Conservation (phyloP, 257 asterid genomes). For the Nicotiana benthamiana region DNA sequence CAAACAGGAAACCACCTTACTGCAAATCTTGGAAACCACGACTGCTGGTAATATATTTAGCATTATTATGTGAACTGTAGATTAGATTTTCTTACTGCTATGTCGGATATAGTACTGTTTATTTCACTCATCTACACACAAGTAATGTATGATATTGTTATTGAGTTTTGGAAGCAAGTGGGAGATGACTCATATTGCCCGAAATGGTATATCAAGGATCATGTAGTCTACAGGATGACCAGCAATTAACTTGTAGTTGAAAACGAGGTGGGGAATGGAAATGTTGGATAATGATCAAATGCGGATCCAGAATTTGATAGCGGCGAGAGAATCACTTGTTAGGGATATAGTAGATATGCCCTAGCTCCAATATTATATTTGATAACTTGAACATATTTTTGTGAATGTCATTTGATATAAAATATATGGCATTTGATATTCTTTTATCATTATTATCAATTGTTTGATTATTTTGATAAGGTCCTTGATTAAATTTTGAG, state of each 20-base stretch:
- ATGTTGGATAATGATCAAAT: background rate
- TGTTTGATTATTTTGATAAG: too few relatives aligned
- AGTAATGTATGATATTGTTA: background rate
- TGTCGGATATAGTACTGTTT: background rate
- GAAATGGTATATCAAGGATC: background rate
- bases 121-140: background rate
- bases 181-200: background rate
- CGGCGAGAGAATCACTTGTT: accelerated
- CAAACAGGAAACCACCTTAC: background rate
- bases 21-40: background rate
- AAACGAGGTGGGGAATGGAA: background rate
- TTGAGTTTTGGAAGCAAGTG: background rate
- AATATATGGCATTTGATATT: too few relatives aligned
- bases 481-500: too few relatives aligned
- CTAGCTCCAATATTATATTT: too few relatives aligned
- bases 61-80: background rate
- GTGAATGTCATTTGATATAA: too few relatives aligned
- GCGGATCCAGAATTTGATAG: too few relatives aligned
- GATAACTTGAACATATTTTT: too few relatives aligned
- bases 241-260: background rate
- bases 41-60: background rate
- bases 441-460: too few relatives aligned
- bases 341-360: too few relatives aligned
- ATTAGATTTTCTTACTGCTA: background rate
- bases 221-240: background rate